Base-by-base conservation (phyloP, 2,329 filamentous ascomycete species). In the Talaromyces amestolkiae region DNA sequence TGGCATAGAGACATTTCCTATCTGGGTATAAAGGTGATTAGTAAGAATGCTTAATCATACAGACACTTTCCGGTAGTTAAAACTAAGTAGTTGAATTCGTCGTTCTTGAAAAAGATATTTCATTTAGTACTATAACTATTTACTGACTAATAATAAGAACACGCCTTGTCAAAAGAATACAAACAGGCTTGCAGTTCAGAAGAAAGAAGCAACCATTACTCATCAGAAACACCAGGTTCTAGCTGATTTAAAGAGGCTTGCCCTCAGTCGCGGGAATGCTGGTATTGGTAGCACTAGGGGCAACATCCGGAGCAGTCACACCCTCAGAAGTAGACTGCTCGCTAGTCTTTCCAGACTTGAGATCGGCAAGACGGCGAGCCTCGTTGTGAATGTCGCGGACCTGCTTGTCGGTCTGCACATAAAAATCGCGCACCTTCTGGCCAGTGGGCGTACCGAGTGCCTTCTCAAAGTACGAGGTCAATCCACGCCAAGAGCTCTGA, bases 381-480 rank as follows among this genome's bases (percentile, higher is more conserved):
- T 99, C 95, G 68, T 85, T 86, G 81, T 99, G 95, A 56, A 99
- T 95, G 76, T 99, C 95, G 72, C 92, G 85, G 37, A 97, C 93
- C 80, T 98, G 93, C 82, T 92, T 92, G 77, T 90, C 89, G 69
- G 91, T 87, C 71, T 92, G 84, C 8, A 89, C 85, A 81, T 99
- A 99, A 82, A 99, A 99, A 68, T 89, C 84, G 71, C 91, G 90
- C 67, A 99, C 82, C 80, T 90, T 92, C 83, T 93, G 88, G 71
- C 95, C 95, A 1, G 93, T 96, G 10, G 93, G 92, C 0, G 93
- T 96, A 76, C 85, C 89, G 65, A 89, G 83, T 2, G 94, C 94
- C 85, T 96, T 96, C 81, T 98, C 94, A 75, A 97, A 98, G 86
- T 98, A 99, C 13, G 90, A 92, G 78, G 84, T 84, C 67, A 98